Evolutionary conservation across 192 early-diverging fungal species (phyloP), one percentile per base, ranked within the genome.

Genomic region (Linderina pennispora): DNA sequence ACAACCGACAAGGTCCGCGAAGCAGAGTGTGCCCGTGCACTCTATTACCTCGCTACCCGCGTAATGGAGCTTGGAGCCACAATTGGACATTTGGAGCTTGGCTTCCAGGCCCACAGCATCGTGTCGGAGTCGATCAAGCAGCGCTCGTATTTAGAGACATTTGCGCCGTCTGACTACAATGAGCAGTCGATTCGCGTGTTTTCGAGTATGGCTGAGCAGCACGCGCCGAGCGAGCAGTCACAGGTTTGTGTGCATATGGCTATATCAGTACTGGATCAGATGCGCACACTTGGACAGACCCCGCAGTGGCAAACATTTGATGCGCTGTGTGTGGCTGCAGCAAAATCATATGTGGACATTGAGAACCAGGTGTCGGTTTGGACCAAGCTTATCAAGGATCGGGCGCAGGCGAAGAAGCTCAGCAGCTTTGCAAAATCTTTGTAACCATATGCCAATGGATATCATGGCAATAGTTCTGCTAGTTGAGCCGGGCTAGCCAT

Each of bases 381-480:
- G 67, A 16, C 46, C 0, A 36, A 16, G 2, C 13, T 11, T 14
- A n/a, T 56, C 11, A 51, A 56, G 18, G 36, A 28, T 2, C 38
- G 22, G 16, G 13, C 49, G 23, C 39, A 42, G 36, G 48, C 47
- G 11, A 31, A 35, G 8, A 54, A 55, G 10, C 45, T 63, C 3
- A 45, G 25, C 19, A 36, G 40, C 10, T 64, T 72, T 56, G 68
- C 57, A 11, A 51, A 53, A 26, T 53, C 55, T 6, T 28, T 70
- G 25, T 40, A n/a, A n/a, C n/a, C n/a, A n/a, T n/a, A n/a, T n/a
- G n/a, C n/a, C n/a, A n/a, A n/a, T n/a, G n/a, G n/a, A n/a, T n/a
- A n/a, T n/a, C n/a, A n/a, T n/a, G n/a, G n/a, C n/a, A n/a, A n/a
- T n/a, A n/a, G n/a, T n/a, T n/a, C n/a, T n/a, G n/a, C n/a, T n/a